A percentile compares a stretch with the other conserved stretches of the same genome.
These are phyloP conservation scores for Dipteronia sinensis DNA, from an alignment of 345 rosid genomes.

Conservation along the genomic window DNA sequence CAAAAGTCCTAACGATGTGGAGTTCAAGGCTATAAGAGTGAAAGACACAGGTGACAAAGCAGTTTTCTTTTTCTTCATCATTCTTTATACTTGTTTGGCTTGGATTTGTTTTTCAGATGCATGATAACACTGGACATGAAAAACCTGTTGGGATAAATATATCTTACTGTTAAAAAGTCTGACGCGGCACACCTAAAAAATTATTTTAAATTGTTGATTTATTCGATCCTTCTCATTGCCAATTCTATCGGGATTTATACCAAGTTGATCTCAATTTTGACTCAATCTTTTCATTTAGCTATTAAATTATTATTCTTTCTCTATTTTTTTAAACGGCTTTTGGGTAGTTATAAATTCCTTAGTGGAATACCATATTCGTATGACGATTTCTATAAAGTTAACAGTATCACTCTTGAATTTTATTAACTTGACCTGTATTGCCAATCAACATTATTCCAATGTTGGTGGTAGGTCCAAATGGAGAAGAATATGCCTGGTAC, in stretches of 20 bases:
- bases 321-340: background rate
- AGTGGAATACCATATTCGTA: background rate
- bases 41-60: slow-evolving; percentile 62
- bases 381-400: background rate
- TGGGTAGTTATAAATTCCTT: background rate
- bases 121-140: background rate
- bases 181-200: background rate
- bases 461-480: slow-evolving; percentile 68
- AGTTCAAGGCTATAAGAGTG: slow-evolving; percentile 60
- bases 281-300: too few relatives aligned
- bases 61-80: background rate
- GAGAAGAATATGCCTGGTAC: slow-evolving; percentile 96
- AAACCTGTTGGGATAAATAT: background rate
- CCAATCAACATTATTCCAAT: slow-evolving; percentile 8
- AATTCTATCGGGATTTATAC: too few relatives aligned
- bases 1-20: slow-evolving; percentile 67
- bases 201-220: background rate
- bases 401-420: too few relatives aligned
- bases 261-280: background rate
- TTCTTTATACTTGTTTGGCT: background rate
- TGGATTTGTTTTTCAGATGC: slow-evolving; percentile 8
- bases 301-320: background rate
- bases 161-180: background rate
- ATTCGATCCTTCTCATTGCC: background rate
- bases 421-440: background rate